These are phyloP conservation scores for Quercus berberidifolia DNA, from an alignment of 306 rosid genomes.

Conservation along the genomic window DNA sequence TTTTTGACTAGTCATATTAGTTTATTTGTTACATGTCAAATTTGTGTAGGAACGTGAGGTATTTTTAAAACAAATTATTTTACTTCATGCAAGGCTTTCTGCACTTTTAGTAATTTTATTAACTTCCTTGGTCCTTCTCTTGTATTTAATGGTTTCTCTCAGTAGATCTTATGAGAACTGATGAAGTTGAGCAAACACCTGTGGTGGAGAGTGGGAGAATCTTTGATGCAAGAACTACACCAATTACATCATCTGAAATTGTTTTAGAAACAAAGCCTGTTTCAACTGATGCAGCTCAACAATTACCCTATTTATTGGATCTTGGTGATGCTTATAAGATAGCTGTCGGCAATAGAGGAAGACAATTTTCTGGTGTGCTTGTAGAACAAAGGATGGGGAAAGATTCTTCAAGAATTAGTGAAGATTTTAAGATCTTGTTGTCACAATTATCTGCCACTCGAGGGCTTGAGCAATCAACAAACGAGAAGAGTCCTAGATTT, in stretches of 20 bases:
- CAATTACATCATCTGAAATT: slow-evolving; percentile 43
- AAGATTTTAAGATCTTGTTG: slow-evolving; percentile 66
- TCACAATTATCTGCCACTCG: slow-evolving; percentile 70
- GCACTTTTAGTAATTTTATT: background rate
- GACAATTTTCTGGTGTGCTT: slow-evolving; percentile 60
- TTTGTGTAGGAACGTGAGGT: background rate
- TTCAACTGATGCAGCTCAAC: slow-evolving; percentile 49
- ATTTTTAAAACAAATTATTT: background rate
- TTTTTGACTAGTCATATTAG: background rate
- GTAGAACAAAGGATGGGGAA: slow-evolving; percentile 76
- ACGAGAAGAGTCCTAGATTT: slow-evolving; percentile 72
- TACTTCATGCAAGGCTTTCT: background rate
- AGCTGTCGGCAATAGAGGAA: slow-evolving; percentile 57
- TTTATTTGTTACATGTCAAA: background rate
- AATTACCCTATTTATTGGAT: slow-evolving; percentile 53
- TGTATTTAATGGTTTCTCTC: slow-evolving; percentile 11
- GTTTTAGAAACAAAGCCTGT: slow-evolving; percentile 36
- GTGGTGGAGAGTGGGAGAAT: slow-evolving; percentile 33
- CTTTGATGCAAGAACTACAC: slow-evolving; percentile 29
- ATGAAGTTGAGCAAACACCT: slow-evolving; percentile 30
- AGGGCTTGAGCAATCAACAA: slow-evolving; percentile 49
- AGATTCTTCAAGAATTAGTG: slow-evolving; percentile 72
- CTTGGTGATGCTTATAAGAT: slow-evolving; percentile 94
- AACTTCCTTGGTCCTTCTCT: slow-evolving; percentile 15
- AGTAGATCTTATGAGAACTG: slow-evolving; percentile 31